Evolutionary conservation across 805 yeast species (phyloP).

Genomic region (Pichia gijzeniarum): DNA sequence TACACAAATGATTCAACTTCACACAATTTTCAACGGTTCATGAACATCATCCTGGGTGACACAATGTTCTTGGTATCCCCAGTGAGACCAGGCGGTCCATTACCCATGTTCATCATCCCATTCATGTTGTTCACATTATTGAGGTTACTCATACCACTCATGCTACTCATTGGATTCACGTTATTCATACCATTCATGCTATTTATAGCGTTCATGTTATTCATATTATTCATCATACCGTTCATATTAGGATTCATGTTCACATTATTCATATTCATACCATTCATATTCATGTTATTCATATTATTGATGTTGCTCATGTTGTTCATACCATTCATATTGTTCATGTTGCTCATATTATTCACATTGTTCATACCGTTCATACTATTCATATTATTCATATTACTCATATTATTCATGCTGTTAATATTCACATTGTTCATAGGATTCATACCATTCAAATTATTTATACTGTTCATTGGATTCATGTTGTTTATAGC

Average conservation of each 20-base stretch:
- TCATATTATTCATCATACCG: constrained; percentile 1
- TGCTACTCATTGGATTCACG: background rate
- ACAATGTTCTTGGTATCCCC: constrained; percentile 18
- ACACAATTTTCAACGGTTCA: constrained; percentile 4
- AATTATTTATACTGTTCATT: background rate
- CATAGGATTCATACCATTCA: background rate
- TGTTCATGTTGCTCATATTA: background rate
- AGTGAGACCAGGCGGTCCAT: constrained; percentile 5
- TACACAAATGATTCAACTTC: too few relatives aligned
- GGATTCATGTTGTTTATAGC: constrained; percentile 1
- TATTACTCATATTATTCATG: background rate
- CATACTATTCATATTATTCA: constrained; percentile 1
- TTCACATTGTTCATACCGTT: background rate
- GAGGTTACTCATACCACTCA: background rate
- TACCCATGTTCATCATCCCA: background rate
- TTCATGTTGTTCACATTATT: constrained; percentile 2
- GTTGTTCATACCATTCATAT: background rate
- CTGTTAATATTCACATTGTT: background rate
- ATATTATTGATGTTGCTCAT: background rate
- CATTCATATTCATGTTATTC: constrained; percentile 1
- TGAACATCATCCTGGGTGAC: constrained; percentile 22
- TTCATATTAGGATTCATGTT: constrained; percentile 7
- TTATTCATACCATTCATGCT: constrained; percentile 1
- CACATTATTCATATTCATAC: constrained; percentile 5
- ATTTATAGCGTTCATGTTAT: constrained; percentile 1